Base-by-base conservation (phyloP, 257 asterid species). In the Solanum pinnatisectum region DNA sequence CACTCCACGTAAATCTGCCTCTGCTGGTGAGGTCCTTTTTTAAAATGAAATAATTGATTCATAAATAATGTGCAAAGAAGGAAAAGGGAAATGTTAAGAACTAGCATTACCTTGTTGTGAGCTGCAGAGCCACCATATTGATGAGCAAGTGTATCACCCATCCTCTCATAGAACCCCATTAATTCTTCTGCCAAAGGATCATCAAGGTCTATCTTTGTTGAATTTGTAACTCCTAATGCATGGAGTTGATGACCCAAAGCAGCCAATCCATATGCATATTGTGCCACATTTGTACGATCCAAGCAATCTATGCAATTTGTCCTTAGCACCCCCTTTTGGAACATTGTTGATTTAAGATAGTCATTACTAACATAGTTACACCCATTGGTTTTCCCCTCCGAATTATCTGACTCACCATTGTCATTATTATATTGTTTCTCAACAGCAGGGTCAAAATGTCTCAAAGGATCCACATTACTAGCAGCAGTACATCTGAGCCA, bases 51-150 rank as follows among this genome's bases (percentile, higher is more conserved):
- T 9, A 49, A 82, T 32, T 82, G 70, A 82, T 49, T 46, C 30
- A 82, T 18, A 30, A 82, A 82, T 74, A 82, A 9, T 79, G 67
- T 10, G 18, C 27, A 79, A 79, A 44, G 27, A 22, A 79, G 11
- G 27, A 44, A 77, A 82, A 32, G 30, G 70, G 15, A 30, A 30
- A 30, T 30, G 44, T 23, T 82, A 32, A 82, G 86, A 32, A 46
- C 85, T 49, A 82, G 88, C 15, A 89, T 91, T 88, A 93, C 99
- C 98, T 97, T 97, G 91, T 97, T 97, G 93, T 97, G 99, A 88
- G 99, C 99, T 90, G 99, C 99, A 39, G 99, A 97, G 78, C 99
- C 99, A 88, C 99, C 99, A 87, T 97, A 97, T 39, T 97, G 99
- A 90, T 95, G 98, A 40, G 99, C 98, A 90, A 97, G 99, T 88